Evolutionary conservation across 768 basidiomycete species (phyloP).

Genomic region (Tylopilus sp.): DNA sequence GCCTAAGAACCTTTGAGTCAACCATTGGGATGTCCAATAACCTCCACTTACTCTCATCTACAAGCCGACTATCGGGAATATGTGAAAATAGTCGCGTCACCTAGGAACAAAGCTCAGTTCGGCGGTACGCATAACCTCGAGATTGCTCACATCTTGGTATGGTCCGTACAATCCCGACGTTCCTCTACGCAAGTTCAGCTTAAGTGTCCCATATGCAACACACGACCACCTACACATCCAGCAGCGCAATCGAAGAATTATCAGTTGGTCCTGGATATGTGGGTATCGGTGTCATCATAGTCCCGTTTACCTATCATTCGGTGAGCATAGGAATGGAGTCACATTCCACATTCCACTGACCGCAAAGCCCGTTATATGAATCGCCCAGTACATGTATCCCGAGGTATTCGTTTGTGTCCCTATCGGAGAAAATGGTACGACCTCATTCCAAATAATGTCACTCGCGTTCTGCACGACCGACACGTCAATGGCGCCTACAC

Average conservation of each 20-base stretch:
- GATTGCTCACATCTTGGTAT: slow-evolving; percentile 61
- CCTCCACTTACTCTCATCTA: slow-evolving; percentile 48
- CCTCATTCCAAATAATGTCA: slow-evolving; percentile 68
- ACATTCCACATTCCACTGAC: slow-evolving; percentile 32
- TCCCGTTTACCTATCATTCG: slow-evolving; percentile 51
- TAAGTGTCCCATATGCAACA: slow-evolving; percentile 1
- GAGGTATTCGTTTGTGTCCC: slow-evolving; percentile 53
- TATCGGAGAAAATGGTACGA: slow-evolving; percentile 70
- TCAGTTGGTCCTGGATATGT: slow-evolving; percentile 58
- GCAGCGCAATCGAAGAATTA: slow-evolving; percentile 60
- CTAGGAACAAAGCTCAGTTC: slow-evolving; percentile 33
- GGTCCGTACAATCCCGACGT: slow-evolving; percentile 71
- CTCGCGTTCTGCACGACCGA: slow-evolving; percentile 60
- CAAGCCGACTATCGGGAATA: slow-evolving; percentile 63
- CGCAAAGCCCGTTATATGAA: slow-evolving; percentile 52
- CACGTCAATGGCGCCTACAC: slow-evolving; percentile 68
- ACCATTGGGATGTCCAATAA: neutral
- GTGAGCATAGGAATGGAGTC: slow-evolving; percentile 1
- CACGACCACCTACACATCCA: slow-evolving; percentile 59
- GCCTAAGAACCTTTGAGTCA: slow-evolving; percentile 24
- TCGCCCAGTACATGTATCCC: slow-evolving; percentile 75
- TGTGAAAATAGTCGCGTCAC: slow-evolving; percentile 62
- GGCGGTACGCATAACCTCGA: neutral
- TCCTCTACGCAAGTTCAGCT: slow-evolving; percentile 43
- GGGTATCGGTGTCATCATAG: slow-evolving; percentile 48